These are phyloP conservation scores for Xerocomellus amylosporus DNA, from an alignment of 768 basidiomycete genomes.

Conservation along the genomic window DNA sequence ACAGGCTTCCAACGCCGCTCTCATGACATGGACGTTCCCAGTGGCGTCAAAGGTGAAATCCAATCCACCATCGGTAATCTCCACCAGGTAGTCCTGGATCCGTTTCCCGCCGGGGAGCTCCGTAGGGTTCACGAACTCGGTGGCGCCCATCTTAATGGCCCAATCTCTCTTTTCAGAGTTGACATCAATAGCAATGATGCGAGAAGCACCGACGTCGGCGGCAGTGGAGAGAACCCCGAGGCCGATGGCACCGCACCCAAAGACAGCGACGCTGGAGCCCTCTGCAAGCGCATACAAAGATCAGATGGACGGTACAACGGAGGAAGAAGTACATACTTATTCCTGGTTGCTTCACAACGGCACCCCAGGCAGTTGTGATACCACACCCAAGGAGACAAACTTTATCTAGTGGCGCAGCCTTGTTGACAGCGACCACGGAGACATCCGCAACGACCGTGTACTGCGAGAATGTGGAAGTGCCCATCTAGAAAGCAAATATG, in stretches of 20 bases:
- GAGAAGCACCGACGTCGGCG: constrained; percentile 70
- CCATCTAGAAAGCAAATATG: constrained; percentile 66
- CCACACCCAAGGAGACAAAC: constrained; percentile 97
- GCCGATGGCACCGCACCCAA: constrained; percentile 95
- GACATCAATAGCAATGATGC: constrained; percentile 90
- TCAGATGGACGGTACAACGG: background rate
- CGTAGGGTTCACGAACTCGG: constrained; percentile 87
- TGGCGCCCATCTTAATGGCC: constrained; percentile 92
- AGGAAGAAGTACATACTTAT: constrained; percentile 51
- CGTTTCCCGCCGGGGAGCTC: constrained; percentile 71
- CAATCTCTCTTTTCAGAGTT: constrained; percentile 83
- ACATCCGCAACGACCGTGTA: constrained; percentile 98
- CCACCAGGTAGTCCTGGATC: constrained; percentile 87
- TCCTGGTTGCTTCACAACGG: constrained; percentile 87
- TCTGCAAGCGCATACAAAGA: constrained; percentile 39
- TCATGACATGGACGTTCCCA: constrained; percentile 94
- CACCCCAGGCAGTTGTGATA: constrained; percentile 98
- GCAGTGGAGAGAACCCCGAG: constrained; percentile 89
- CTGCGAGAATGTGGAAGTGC: constrained; percentile 98
- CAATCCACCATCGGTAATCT: constrained; percentile 93
- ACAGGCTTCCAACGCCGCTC: constrained; percentile 94
- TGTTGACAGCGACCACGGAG: constrained; percentile 88
- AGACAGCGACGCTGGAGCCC: constrained; percentile 87
- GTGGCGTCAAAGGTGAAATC: constrained; percentile 98
- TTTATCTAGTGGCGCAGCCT: constrained; percentile 85